These are phyloP conservation scores for Zarea fungicola DNA, from an alignment of 2,329 filamentous ascomycete genomes.

Conservation along the genomic window DNA sequence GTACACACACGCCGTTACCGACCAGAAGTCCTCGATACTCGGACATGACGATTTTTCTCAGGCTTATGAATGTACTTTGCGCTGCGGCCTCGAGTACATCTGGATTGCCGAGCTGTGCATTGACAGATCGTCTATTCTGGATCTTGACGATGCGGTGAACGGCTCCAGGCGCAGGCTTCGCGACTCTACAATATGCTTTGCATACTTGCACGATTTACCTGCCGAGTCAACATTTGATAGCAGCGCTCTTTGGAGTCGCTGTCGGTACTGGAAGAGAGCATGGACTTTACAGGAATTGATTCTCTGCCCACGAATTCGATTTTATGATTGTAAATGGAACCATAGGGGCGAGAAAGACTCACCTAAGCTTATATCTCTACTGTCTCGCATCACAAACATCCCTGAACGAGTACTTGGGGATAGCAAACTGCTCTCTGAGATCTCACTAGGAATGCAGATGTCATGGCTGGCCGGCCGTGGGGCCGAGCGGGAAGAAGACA, in stretches of 20 bases:
- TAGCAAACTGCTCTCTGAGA: background rate
- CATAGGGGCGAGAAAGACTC: constrained; percentile 7
- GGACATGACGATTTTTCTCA: background rate
- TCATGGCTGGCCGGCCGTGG: constrained; percentile 1
- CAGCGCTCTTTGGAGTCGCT: background rate
- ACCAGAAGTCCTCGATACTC: background rate
- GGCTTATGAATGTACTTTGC: background rate
- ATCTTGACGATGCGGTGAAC: no score
- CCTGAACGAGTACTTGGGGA: background rate
- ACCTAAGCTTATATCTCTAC: background rate
- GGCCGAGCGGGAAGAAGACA: constrained; percentile 8
- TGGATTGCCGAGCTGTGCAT: no score
- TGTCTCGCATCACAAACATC: constrained; percentile 5
- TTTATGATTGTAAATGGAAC: constrained; percentile 10
- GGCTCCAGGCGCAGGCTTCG: no score
- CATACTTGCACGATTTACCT: no score
- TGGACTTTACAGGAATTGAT: constrained; percentile 12
- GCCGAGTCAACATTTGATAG: background rate
- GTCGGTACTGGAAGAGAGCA: constrained; percentile 8
- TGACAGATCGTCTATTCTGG: no score
- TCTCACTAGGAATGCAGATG: constrained; percentile 4
- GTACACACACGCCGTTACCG: background rate
- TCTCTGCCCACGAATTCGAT: background rate
- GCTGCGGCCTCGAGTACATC: no score
- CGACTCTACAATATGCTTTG: no score